These are phyloP conservation scores for Phlyctochytrium arcticum DNA, from an alignment of 192 early-diverging fungal genomes.

Conservation along the genomic window DNA sequence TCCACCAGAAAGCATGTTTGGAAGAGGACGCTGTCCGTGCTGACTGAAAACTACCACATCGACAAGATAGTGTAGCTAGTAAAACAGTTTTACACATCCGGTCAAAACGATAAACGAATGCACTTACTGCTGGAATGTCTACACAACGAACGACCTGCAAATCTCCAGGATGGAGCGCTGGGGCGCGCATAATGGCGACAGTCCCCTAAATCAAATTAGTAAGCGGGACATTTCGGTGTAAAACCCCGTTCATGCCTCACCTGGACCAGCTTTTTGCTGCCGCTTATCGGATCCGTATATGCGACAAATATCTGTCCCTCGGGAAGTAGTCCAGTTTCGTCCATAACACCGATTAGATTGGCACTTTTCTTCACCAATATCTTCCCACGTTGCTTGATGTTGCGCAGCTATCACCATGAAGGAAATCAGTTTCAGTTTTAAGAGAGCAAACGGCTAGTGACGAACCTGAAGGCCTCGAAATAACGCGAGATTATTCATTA, in stretches of 20 bases:
- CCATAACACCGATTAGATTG: constrained; percentile 38
- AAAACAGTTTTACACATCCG: too few relatives aligned
- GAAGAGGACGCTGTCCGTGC: constrained; percentile 61
- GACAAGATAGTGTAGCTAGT: constrained; percentile 29
- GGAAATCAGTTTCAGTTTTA: neutral
- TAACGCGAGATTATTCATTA: constrained; percentile 26
- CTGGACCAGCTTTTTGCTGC: constrained; percentile 1
- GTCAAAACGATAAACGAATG: too few relatives aligned
- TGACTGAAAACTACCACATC: constrained; percentile 76
- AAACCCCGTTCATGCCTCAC: neutral
- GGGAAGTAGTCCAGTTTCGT: constrained; percentile 36
- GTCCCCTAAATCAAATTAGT: neutral
- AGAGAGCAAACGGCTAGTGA: neutral
- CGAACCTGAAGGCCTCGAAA: constrained; percentile 21
- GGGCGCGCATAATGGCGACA: constrained; percentile 15
- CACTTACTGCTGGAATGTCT: constrained; percentile 14
- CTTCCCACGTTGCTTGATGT: constrained; percentile 32
- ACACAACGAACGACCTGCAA: constrained; percentile 31
- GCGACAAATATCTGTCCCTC: constrained; percentile 32
- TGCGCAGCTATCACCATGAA: constrained; percentile 4
- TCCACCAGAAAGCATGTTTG: constrained; percentile 74
- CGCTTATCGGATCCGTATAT: constrained; percentile 38
- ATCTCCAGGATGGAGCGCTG: constrained; percentile 42
- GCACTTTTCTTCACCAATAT: constrained; percentile 27
- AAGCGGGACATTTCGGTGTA: neutral